Evolutionary conservation across 2,329 filamentous ascomycete genomes (phyloP), one percentile per base, ranked within the genome.

Genomic region (Dactylellina parvicollis): DNA sequence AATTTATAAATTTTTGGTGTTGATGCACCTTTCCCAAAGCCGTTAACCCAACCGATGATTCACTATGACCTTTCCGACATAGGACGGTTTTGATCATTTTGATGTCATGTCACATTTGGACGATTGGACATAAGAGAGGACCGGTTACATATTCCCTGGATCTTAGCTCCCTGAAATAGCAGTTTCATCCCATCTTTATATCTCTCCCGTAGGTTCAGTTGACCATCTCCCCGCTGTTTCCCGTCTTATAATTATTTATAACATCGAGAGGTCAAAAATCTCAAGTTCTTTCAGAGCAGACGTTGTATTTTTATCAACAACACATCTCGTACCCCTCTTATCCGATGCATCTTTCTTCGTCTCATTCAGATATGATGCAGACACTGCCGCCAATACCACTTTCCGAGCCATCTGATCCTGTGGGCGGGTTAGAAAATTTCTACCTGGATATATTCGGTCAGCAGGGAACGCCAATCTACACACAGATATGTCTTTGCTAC

Each of bases 401-500:
- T 16, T 22, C 60, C 30, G 46, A 60, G 28, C 60, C 32, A 28
- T 20, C 26, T 20, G 49, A 50, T 24, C n/a, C 57, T 12, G 34
- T 5, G 18, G 49, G 30, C 26, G 38, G 34, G 18, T 30, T 65
- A 26, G 67, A 72, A 36, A 59, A 72, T 24, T 72, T 72, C 36
- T 56, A 62, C 4, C 52, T 72, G 22, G 67, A 72, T 42, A 72
- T 60, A 10, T 59, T 65, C 30, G 67, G 67, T n/a, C 67, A 72
- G 32, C 67, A 72, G 49, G 59, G 59, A 18, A 64, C 54, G 12
- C 59, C 59, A 2, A 18, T 72, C 12, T 72, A 72, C 26, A 72
- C 67, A 0, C 67, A 72, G 36, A 65, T 72, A 34, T 65, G 67
- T 30, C 32, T 59, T 26, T 54, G 46, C n/a, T 72, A 72, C 28